A percentile compares a stretch with the other conserved stretches of the same genome.
Evolutionary conservation across 352 stramenopile species (phyloP).

Genomic region (Phytophthora hibernalis): DNA sequence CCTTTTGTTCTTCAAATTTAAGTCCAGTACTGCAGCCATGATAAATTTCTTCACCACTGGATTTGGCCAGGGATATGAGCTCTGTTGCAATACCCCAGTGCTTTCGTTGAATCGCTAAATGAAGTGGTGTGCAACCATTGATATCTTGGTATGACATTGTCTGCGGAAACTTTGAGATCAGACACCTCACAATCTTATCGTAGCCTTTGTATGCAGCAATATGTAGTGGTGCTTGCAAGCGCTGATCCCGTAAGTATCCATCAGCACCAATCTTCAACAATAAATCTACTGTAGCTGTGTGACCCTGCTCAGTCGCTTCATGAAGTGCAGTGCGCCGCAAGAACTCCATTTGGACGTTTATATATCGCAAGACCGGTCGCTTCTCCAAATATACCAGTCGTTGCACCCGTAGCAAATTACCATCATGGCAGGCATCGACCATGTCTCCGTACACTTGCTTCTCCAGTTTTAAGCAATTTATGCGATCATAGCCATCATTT

Average conservation of each 20-base stretch:
- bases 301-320: constrained; percentile 66
- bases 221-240: constrained; percentile 52
- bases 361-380: constrained; percentile 48
- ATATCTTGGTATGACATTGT: constrained; percentile 45
- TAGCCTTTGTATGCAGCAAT: constrained; percentile 54
- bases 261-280: constrained; percentile 65
- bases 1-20: neutral
- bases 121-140: constrained; percentile 53
- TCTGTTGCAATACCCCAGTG: constrained; percentile 40
- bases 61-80: constrained; percentile 41
- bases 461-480: constrained; percentile 54
- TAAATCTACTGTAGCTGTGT: constrained; percentile 63
- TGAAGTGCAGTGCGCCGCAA: constrained; percentile 59
- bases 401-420: constrained; percentile 66
- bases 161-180: constrained; percentile 53
- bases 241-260: constrained; percentile 61
- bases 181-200: constrained; percentile 57
- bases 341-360: constrained; percentile 54
- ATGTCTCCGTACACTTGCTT: constrained; percentile 66
- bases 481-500: constrained; percentile 40
- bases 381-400: constrained; percentile 67
- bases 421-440: constrained; percentile 55
- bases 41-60: constrained; percentile 4
- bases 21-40: neutral
- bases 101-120: constrained; percentile 51